Percentiles rank a stretch among this genome's conserved stretches.
These are phyloP conservation scores for Phaeosphaeria sp. DNA, from an alignment of 2,329 filamentous ascomycete genomes.

Conservation along the genomic window DNA sequence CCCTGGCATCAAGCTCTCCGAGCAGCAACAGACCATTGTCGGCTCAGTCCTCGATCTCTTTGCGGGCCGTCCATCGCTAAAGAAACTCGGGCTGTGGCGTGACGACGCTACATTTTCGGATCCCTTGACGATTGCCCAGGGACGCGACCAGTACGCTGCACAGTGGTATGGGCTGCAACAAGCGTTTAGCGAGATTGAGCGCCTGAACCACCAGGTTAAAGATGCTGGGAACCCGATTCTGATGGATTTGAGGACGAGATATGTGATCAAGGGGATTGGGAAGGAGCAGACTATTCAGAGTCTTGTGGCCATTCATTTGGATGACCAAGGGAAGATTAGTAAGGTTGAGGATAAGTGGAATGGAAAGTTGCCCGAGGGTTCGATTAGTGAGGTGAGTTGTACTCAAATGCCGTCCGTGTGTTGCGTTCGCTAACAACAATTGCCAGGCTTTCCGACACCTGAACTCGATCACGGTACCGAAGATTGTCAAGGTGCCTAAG, in stretches of 20 bases:
- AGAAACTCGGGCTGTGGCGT: conserved; percentile 66
- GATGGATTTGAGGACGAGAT: conserved; percentile 60
- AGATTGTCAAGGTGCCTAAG: conserved; percentile 60
- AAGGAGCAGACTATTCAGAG: conserved; percentile 59
- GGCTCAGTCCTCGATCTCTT: conserved; percentile 68
- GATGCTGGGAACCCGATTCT: conserved; percentile 65
- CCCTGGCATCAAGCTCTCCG: conserved; percentile 58
- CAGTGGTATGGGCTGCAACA: conserved; percentile 67
- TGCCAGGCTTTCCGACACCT: conserved; percentile 59
- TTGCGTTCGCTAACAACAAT: conserved; percentile 33
- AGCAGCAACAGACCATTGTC: conserved; percentile 61
- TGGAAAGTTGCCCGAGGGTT: conserved; percentile 58
- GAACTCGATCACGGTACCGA: conserved; percentile 60
- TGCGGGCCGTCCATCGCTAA: conserved; percentile 63
- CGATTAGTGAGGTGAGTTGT: conserved; percentile 59
- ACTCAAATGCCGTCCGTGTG: conserved; percentile 3
- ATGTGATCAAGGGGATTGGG: conserved; percentile 60
- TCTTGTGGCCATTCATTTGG: conserved; percentile 56
- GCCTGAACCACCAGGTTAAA: conserved; percentile 61
- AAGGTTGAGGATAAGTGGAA: conserved; percentile 64
- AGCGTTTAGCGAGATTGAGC: conserved; percentile 65
- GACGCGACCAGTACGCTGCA: conserved; percentile 60
- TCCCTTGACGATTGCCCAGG: conserved; percentile 63
- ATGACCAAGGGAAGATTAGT: conserved; percentile 53
- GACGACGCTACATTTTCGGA: conserved; percentile 65